Base-by-base conservation (phyloP, 2,329 filamentous ascomycete species). In the Fusarium fujikuroi region DNA sequence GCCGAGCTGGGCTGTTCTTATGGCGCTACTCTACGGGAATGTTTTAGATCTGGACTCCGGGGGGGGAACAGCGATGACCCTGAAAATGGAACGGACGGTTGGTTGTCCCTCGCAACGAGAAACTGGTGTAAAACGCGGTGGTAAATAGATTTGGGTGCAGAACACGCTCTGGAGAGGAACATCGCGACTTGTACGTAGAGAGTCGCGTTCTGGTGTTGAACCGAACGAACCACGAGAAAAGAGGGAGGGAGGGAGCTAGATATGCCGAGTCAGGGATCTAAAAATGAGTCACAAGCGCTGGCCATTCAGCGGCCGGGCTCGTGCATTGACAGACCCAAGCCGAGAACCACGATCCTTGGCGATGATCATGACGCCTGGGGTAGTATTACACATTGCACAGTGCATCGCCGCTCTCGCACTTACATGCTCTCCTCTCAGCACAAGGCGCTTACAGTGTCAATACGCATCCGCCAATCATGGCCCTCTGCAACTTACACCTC, bases 221-320 rank as follows among this genome's bases (percentile, higher is more conserved):
- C 30, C 23, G n/a, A 28, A 32, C 23, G n/a, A 28, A 32, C 36
- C 37, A 28, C 43, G 34, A 70, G 54, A 56, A 60, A 10, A 21
- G 32, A 32, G 32, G 12, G 11, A 44, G 18, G 16, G 39, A 67
- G 19, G 36, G 49, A 50, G 28, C 62, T 66, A 68, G 37, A 67
- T 46, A 63, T 72, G 57, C 69, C 70, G 60, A 70, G 54, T 47
- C 65, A 46, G 52, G 78, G 69, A 72, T 78, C 77, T 76, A 78
- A 78, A 77, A 77, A 76, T 80, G 78, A 80, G 78, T 79, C 78
- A 80, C 58, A 69, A 72, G 50, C 73, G 77, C 77, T 75, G 76
- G 72, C 80, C 80, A 81, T 69, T 79, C 76, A 80, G 63, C 63
- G 68, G 73, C 66, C 78, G 58, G 72, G 67, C 63, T 75, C 73